Percentiles rank a stretch among this genome's conserved stretches.
Evolutionary conservation across 441 rosid genomes (phyloP).

Genomic region (Codiaeum variegatum): DNA sequence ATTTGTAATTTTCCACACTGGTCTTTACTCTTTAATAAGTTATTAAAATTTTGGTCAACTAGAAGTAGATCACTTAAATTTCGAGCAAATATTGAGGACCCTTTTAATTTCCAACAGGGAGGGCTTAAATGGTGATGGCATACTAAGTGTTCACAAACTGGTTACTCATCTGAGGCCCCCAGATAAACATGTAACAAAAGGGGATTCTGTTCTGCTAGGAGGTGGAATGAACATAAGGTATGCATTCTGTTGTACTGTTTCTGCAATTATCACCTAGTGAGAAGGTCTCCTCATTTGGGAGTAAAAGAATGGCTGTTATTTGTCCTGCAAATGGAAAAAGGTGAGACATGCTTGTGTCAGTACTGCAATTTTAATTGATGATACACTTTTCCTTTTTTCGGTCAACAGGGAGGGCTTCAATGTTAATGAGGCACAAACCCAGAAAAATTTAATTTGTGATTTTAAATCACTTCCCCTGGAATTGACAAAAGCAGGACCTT

Average conservation of each 20-base stretch:
- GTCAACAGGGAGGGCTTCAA: constrained; percentile 22
- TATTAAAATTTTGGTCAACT: too few species aligned
- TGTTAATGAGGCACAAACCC: constrained; percentile 23
- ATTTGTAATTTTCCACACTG: constrained; percentile 8
- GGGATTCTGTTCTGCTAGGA: constrained; percentile 11
- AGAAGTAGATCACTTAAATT: background rate
- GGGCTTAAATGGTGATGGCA: constrained; percentile 13
- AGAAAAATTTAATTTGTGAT: too few species aligned
- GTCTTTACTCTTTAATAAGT: constrained; percentile 11
- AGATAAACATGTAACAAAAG: constrained; percentile 21
- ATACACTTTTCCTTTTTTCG: background rate
- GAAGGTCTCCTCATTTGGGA: constrained; percentile 27
- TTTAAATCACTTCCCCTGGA: too few species aligned
- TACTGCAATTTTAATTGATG: constrained; percentile 5
- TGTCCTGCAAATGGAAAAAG: constrained; percentile 29
- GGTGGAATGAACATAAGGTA: constrained; percentile 14
- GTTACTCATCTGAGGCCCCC: constrained; percentile 18
- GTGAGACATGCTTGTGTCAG: constrained; percentile 22
- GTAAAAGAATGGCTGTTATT: constrained; percentile 26
- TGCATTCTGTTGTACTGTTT: too few species aligned
- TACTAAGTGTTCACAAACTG: constrained; percentile 18
- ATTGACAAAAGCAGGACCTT: constrained; percentile 21
- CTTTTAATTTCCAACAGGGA: constrained; percentile 25
- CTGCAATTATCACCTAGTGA: constrained; percentile 27
- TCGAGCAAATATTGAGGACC: background rate